These are phyloP conservation scores for Sporobolomyces phaffii DNA, from an alignment of 768 basidiomycete genomes.

Conservation along the genomic window DNA sequence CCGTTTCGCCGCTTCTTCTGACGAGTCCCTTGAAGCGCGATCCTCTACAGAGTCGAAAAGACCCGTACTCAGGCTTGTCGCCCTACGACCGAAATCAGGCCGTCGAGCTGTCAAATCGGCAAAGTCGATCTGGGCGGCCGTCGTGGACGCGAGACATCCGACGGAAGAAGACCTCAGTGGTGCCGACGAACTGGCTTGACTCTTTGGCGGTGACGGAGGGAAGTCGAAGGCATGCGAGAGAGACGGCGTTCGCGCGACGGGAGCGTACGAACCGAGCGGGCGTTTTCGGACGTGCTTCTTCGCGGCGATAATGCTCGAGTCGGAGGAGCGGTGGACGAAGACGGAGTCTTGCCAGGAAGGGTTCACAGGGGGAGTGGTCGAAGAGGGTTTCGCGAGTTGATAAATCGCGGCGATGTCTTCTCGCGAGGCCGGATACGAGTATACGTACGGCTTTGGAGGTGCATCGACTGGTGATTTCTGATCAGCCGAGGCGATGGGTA, in stretches of 20 bases:
- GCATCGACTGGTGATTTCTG: neutral
- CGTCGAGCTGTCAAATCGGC: neutral
- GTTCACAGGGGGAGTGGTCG: neutral
- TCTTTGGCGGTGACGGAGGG: constrained; percentile 28
- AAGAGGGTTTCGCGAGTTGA: neutral
- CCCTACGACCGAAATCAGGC: constrained; percentile 9
- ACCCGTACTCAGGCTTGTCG: constrained; percentile 3
- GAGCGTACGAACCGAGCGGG: constrained; percentile 37
- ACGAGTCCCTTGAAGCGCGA: too few relatives aligned
- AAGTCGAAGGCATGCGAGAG: constrained; percentile 36
- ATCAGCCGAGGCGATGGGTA: neutral
- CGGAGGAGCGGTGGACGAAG: constrained; percentile 23
- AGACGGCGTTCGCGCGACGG: constrained; percentile 31
- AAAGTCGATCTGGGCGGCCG: neutral
- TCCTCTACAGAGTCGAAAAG: too few relatives aligned
- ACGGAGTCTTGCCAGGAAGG: neutral
- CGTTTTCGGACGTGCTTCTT: constrained; percentile 38
- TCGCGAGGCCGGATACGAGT: constrained; percentile 8
- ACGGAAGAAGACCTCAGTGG: neutral
- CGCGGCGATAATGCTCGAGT: constrained; percentile 34
- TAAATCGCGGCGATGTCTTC: neutral
- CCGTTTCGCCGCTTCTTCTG: too few relatives aligned
- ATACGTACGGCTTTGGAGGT: constrained; percentile 1
- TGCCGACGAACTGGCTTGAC: neutral
- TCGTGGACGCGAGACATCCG: neutral